Percentiles rank a stretch among this genome's conserved stretches.
Conservation (phyloP, 2,329 filamentous ascomycete species). For the Keithomyces neogunnii region DNA sequence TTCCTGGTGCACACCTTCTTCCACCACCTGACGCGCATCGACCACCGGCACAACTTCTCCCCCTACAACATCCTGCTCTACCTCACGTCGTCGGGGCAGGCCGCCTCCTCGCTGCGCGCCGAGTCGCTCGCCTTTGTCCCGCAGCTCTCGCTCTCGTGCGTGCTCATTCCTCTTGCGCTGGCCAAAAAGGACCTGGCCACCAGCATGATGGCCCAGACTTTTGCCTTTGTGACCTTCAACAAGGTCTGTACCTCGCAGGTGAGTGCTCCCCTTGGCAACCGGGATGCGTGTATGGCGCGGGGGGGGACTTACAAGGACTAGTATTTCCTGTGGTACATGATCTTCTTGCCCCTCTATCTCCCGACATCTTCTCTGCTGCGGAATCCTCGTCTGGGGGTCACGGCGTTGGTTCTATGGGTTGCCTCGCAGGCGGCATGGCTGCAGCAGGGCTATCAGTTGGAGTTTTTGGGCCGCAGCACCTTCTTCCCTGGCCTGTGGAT, state of each 20-base stretch:
- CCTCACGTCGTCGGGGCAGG: conserved; percentile 59
- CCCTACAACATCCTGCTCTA: conserved; percentile 92
- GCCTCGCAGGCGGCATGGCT: conserved; percentile 67
- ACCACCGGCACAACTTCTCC: conserved; percentile 97
- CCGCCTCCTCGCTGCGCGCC: conserved; percentile 36
- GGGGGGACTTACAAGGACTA: conserved; percentile 24
- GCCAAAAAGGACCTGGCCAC: conserved; percentile 75
- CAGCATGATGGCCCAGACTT: conserved; percentile 89
- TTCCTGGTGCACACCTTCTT: conserved; percentile 89
- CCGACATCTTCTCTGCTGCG: conserved; percentile 66
- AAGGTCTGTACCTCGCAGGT: conserved; percentile 99
- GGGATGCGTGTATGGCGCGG: background rate
- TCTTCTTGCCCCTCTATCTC: conserved; percentile 87
- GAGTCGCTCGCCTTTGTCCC: conserved; percentile 85
- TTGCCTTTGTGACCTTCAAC: conserved; percentile 95
- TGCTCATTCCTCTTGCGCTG: conserved; percentile 66
- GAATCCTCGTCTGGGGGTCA: conserved; percentile 50
- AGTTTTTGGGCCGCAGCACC: conserved; percentile 72
- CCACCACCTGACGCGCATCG: conserved; percentile 85
- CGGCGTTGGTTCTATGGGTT: conserved; percentile 66
- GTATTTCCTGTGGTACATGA: conserved; percentile 98
- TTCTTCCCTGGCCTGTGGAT: conserved; percentile 81
- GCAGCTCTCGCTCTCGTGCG: conserved; percentile 70
- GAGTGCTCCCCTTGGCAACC: conserved; percentile 13
- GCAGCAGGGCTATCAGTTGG: conserved; percentile 65